A percentile compares a stretch with the other conserved stretches of the same genome.
phyloP scores from a whole-genome alignment of 768 basidiomycete genomes.

The Cantharellus cinnabarinus region DNA sequence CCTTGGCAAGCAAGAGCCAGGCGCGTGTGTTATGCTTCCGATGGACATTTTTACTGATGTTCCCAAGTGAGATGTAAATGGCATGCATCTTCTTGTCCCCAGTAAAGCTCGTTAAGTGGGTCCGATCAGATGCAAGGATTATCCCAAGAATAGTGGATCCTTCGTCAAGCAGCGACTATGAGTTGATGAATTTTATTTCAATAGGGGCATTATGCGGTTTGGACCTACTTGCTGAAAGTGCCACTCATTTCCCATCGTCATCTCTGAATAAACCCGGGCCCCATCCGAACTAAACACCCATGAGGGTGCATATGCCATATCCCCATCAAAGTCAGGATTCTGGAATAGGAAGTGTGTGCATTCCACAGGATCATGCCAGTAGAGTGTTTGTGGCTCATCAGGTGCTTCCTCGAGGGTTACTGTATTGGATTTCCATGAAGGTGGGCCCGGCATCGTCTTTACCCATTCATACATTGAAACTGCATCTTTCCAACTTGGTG shows the following conservation, averaged over 20 bases:
- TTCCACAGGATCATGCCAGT: too few relatives aligned
- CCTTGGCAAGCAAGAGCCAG: slow-evolving; percentile 21
- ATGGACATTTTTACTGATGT: slow-evolving; percentile 22
- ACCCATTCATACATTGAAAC: too few relatives aligned
- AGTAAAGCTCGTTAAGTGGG: slow-evolving; percentile 19
- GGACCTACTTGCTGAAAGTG: not conserved
- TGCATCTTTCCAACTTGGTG: too few relatives aligned
- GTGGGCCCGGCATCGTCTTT: too few relatives aligned
- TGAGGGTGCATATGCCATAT: too few relatives aligned
- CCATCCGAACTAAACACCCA: not conserved
- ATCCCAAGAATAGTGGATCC: slow-evolving; percentile 22
- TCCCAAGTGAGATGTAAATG: slow-evolving; percentile 26
- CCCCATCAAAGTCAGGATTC: too few relatives aligned
- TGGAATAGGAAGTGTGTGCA: too few relatives aligned
- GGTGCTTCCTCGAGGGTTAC: too few relatives aligned
- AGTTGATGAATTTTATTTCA: not conserved
- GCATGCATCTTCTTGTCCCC: slow-evolving; percentile 26
- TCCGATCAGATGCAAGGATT: slow-evolving; percentile 29
- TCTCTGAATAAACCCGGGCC: not conserved
- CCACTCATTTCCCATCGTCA: not conserved
- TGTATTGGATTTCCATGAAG: too few relatives aligned
- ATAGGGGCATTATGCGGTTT: not conserved
- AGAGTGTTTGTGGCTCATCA: too few relatives aligned
- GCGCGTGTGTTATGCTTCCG: slow-evolving; percentile 19
- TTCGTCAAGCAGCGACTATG: not conserved